Evolutionary conservation across 108 stramenopile species (phyloP), one percentile per base, ranked within the genome.

Genomic region (Schizochytrium sp.): DNA sequence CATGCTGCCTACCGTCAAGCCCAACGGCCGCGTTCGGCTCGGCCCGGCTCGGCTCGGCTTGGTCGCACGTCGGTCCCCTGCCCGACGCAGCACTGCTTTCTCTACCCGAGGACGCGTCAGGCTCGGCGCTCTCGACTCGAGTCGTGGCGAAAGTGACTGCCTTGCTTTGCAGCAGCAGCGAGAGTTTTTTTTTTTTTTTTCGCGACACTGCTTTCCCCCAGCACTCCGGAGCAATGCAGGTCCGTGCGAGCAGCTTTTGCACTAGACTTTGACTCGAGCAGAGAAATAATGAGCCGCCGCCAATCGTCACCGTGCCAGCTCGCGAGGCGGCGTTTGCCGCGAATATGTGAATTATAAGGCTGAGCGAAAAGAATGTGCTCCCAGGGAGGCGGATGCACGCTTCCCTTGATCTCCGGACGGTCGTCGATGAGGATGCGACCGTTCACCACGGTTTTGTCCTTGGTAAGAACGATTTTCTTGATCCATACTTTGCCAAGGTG

Each of bases 291-390:
- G 34, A 69, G 41, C 25, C 21, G 18, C 41, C 63, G 63, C 63
- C 63, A 69, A 18, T 83, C 76, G 48, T 23, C 19, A 21, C 28
- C 76, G 4, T 23, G 48, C 76, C 76, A 83, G 12, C 43, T 21
- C 14, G 44, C 14, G 14, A 83, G 51, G 10, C 76, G 45, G n/a
- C 76, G 45, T 6, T 34, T 55, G n/a, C 48, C 76, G 16, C 48
- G 12, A 16, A 69, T 88, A 41, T 89, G 43, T 8, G 6, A 1
- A 58, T 89, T 89, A 19, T 83, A 89, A 5, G 89, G 89, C 55
- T 89, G 89, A 18, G 57, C 5, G 76, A 89, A 89, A 4, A 89
- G 21, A 8, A 89, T 83, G 89, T 89, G 89, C 89, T 89, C 55
- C 89, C 89, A 89, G 34, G 18, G 5, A 44, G 89, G 89, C 76